Percentiles rank a stretch among this genome's conserved stretches.
Conservation (phyloP, 2,329 filamentous ascomycete species). For the Calonectria montana region DNA sequence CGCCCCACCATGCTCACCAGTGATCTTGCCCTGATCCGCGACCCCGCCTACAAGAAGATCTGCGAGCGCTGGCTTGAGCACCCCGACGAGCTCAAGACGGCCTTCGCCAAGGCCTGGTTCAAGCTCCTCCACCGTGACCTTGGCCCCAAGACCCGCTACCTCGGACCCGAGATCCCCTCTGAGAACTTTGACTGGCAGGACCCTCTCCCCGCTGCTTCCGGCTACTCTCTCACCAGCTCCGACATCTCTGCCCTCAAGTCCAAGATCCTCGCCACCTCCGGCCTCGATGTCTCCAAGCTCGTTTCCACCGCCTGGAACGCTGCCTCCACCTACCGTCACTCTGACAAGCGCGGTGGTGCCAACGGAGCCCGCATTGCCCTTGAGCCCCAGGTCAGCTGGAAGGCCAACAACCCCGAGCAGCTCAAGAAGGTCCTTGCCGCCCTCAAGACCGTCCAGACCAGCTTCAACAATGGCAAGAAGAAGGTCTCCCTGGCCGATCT, state of each 20-base stretch:
- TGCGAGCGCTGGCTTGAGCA: constrained; percentile 75
- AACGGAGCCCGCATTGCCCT: constrained; percentile 84
- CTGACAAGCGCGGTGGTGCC: constrained; percentile 85
- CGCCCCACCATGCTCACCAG: constrained; percentile 81
- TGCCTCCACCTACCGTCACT: constrained; percentile 77
- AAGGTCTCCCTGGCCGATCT: constrained; percentile 83
- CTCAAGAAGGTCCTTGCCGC: constrained; percentile 70
- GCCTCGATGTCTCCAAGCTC: constrained; percentile 69
- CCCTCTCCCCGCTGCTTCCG: constrained; percentile 70
- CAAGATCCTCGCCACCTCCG: constrained; percentile 69
- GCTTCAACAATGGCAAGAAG: constrained; percentile 77
- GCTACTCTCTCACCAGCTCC: constrained; percentile 68
- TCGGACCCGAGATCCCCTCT: constrained; percentile 79
- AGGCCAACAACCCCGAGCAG: constrained; percentile 78
- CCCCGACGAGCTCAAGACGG: constrained; percentile 75
- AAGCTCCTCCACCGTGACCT: constrained; percentile 86
- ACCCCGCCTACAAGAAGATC: constrained; percentile 81
- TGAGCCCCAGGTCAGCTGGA: constrained; percentile 77
- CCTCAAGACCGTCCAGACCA: constrained; percentile 73
- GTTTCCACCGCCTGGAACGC: constrained; percentile 76
- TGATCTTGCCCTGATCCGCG: constrained; percentile 78
- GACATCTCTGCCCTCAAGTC: constrained; percentile 77
- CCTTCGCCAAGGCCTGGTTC: constrained; percentile 82
- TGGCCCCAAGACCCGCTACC: constrained; percentile 76
- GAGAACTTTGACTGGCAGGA: constrained; percentile 82